These are phyloP conservation scores for Chytridium lagenaria DNA, from an alignment of 371 early-diverging fungal genomes.

Conservation along the genomic window DNA sequence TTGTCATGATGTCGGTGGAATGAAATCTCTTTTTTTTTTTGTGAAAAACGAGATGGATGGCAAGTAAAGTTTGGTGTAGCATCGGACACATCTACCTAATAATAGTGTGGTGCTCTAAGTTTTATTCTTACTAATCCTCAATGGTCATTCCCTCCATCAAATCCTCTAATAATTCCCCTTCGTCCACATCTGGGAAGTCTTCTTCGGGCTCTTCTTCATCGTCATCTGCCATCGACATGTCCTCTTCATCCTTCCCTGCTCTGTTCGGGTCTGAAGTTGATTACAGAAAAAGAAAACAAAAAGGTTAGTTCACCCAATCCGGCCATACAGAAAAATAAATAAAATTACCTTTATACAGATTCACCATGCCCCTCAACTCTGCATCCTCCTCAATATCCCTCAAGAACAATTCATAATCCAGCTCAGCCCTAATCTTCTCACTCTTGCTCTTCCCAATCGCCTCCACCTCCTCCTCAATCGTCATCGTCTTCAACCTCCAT, in stretches of 20 bases:
- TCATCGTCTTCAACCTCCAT: constrained; percentile 91
- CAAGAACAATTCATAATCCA: constrained; percentile 88
- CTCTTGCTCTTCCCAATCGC: constrained; percentile 64
- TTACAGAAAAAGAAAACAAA: neutral
- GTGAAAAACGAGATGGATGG: too few species aligned
- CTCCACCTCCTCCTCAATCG: constrained; percentile 78
- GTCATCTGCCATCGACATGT: constrained; percentile 48
- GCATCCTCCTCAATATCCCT: constrained; percentile 96
- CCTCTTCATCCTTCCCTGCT: constrained; percentile 56
- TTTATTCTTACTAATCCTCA: constrained; percentile 24
- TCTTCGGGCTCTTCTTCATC: constrained; percentile 74
- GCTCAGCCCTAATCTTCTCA: constrained; percentile 54
- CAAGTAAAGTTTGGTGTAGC: too few species aligned
- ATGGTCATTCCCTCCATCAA: constrained; percentile 62
- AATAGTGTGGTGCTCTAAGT: too few species aligned
- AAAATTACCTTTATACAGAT: constrained; percentile 79
- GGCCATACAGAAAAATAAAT: neutral
- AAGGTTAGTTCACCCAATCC: neutral
- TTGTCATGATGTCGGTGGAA: too few species aligned
- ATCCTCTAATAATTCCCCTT: constrained; percentile 92
- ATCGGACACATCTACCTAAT: too few species aligned
- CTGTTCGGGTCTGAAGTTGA: constrained; percentile 30
- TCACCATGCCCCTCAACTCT: constrained; percentile 90
- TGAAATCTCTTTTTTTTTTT: too few species aligned
- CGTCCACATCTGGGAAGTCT: constrained; percentile 87